Evolutionary conservation across 1,139 yeast genomes (phyloP), one percentile per base, ranked within the genome.

Genomic region (Torulaspora globosa): DNA sequence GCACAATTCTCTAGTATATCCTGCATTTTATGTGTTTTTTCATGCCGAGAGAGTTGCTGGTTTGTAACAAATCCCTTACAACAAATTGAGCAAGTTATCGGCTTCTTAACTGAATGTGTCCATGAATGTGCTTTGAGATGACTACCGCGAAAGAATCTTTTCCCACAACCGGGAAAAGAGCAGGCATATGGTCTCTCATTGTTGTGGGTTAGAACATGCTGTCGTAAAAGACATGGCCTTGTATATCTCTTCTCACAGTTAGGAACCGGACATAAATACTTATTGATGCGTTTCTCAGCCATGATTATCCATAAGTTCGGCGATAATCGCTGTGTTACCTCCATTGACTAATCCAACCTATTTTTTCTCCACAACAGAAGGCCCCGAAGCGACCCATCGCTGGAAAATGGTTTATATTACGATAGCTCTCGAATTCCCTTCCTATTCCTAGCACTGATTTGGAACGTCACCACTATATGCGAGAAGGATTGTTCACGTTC

Each of bases 161-260:
- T 85, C 11, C 79, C 80, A 67, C 96, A 86, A 58, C 76, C 74
- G 40, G 75, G 72, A 62, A 79, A 73, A 46, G 80, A 79, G 66
- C 97, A 89, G 46, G 71, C 76, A 62, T 75, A 88, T 1, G 96
- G 96, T 60, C 83, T 80, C 54, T 85, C 95, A 27, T 85, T 80
- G 1, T 87, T 78, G 66, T 89, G 96, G 30, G 85, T 77, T 57
- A 88, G 75, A 76, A 80, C 71, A 63, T 89, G 96, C 28, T 76
- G 78, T n/a, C 72, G 69, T 19, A 76, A 61, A 31, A 78, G 61
- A 9, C 79, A 72, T 1, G 82, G 82, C 49, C 76, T 68, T 21
- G 72, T 59, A 54, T 76, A 78, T 4, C 73, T 70, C 54, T 75
- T 77, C 24, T 56, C 68, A 51, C 83, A 78, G 1, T 51, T 53